Evolutionary conservation across 768 basidiomycete species (phyloP), one percentile per base, ranked within the genome.

Genomic region (Suillus subaureus): DNA sequence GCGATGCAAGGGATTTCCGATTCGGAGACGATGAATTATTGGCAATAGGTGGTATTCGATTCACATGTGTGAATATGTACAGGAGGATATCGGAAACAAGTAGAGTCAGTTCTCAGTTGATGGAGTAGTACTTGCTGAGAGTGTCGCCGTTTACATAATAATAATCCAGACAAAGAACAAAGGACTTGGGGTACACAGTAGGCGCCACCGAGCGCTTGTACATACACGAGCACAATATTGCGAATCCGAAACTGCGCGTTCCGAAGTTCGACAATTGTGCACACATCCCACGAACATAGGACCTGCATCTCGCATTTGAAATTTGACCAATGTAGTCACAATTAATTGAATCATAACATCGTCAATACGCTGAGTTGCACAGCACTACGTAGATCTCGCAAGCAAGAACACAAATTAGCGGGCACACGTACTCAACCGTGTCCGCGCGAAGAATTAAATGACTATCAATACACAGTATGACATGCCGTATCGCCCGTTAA

Each of bases 391-490:
- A 62, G 9, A 35, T 35, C 52, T 45, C 52, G 61, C 61, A 60
- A 62, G 61, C 61, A 58, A 62, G 61, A 54, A 15, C 21, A 16
- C 31, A 61, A 60, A 62, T 58, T 58, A 54, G 31, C 26, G 33
- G 39, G 31, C 18, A 60, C 18, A 21, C 11, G 37, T 33, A 62
- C 37, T 49, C 61, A 49, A 49, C 23, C 26, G 23, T 5, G 26
- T 21, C 37, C 18, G 61, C 18, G 61, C 31, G 23, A 39, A 66
- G 54, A 23, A 64, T n/a, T 42, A 49, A 21, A 40, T n/a, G 67
- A 66, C 67, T 70, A 71, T 67, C n/a, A 68, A 74, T 76, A 75
- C 74, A 72, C 74, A 71, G 74, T 76, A 75, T 68, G 69, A 64
- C 72, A 65, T 52, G 37, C 61, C 62, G 56, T 63, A 54, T 40